Evolutionary conservation across 169 alveolate genomes (phyloP).

Genomic region (Eimeria mitis): DNA sequence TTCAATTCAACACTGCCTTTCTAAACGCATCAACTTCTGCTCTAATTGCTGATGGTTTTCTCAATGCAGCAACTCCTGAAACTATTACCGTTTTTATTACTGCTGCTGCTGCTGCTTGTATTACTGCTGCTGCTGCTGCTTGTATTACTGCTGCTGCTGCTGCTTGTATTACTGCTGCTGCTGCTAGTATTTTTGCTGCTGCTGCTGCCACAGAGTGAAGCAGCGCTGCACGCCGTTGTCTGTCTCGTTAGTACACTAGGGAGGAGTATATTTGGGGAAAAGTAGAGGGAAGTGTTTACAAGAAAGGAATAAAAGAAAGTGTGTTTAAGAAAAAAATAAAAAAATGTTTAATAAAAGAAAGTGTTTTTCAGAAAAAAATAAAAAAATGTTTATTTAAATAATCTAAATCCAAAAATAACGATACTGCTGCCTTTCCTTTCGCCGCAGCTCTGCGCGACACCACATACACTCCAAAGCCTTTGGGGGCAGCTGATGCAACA

Average conservation of each 20-base stretch:
- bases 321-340: too few species aligned
- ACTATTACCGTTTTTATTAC: background rate
- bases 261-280: too few species aligned
- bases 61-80: background rate
- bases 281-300: too few species aligned
- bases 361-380: too few species aligned
- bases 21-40: too few species aligned
- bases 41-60: too few species aligned
- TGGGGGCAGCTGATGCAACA: constrained; percentile 32
- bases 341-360: too few species aligned
- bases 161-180: background rate
- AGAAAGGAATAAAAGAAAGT: too few species aligned
- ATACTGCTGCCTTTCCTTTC: constrained; percentile 1
- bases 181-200: background rate
- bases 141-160: background rate
- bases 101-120: background rate
- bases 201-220: background rate
- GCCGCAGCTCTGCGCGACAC: constrained; percentile 27
- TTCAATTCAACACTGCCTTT: background rate
- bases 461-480: constrained; percentile 47
- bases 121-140: background rate
- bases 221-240: too few species aligned
- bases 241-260: too few species aligned
- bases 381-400: background rate
- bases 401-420: constrained; percentile 28